Evolutionary conservation across 1,284 basidiomycete species (phyloP).

Genomic region (Lignosus rhinocerotis): DNA sequence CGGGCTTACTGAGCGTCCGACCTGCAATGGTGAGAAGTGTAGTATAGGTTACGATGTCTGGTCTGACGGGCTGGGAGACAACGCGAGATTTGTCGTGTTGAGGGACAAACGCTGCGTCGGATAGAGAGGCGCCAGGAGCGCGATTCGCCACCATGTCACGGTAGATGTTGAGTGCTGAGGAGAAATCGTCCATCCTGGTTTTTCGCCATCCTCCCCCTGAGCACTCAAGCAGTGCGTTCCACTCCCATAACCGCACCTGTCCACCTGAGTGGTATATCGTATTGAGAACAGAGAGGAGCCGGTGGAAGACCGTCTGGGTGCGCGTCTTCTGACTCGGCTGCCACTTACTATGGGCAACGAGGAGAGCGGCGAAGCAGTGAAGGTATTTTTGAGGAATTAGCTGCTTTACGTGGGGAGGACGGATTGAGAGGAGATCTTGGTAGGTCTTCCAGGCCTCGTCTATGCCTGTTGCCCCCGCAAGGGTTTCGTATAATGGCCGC

Average conservation of each 20-base stretch:
- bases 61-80: constrained; percentile 30
- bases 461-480: constrained; percentile 40
- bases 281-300: constrained; percentile 62
- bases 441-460: constrained; percentile 65
- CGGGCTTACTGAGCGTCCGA: constrained; percentile 44
- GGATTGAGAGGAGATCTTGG: constrained; percentile 40
- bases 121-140: constrained; percentile 44
- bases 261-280: constrained; percentile 54
- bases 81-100: constrained; percentile 3
- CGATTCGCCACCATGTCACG: constrained; percentile 52
- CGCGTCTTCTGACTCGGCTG: constrained; percentile 42
- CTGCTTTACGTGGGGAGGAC: constrained; percentile 13
- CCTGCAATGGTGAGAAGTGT: constrained; percentile 65
- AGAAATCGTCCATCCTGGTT: constrained; percentile 55
- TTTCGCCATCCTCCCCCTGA: constrained; percentile 68
- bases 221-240: constrained; percentile 71
- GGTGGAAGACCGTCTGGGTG: constrained; percentile 59
- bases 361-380: constrained; percentile 58
- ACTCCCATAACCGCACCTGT: constrained; percentile 57
- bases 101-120: constrained; percentile 11
- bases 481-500: constrained; percentile 16
- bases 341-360: constrained; percentile 36
- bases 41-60: constrained; percentile 69
- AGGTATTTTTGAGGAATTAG: constrained; percentile 43
- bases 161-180: constrained; percentile 59